phyloP scores from a whole-genome alignment of 345 rosid species.

The Lumnitzera racemosa region DNA sequence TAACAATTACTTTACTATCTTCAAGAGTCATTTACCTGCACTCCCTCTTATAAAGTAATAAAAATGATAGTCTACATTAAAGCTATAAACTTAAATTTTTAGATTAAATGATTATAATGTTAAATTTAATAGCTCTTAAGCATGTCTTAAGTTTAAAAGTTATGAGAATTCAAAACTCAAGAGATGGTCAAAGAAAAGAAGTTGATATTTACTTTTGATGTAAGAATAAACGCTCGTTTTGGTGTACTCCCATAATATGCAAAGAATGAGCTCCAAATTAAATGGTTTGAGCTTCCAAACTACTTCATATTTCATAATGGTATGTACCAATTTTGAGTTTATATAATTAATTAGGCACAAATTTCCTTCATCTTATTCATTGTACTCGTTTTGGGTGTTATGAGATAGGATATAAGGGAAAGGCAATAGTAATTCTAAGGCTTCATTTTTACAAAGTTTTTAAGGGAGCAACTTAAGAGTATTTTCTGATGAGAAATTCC shows the following conservation, averaged over 20 bases:
- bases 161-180: slow-evolving; percentile 22
- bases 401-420: too few species aligned
- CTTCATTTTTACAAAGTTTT: too few species aligned
- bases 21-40: background rate
- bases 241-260: slow-evolving; percentile 93
- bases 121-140: too few species aligned
- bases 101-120: too few species aligned
- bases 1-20: too few species aligned
- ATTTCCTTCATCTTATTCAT: too few species aligned
- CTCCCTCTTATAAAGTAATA: background rate
- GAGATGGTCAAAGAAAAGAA: slow-evolving; percentile 91
- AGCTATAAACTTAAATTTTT: background rate
- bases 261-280: slow-evolving; percentile 64
- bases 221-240: slow-evolving; percentile 72
- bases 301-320: slow-evolving; percentile 95
- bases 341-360: background rate
- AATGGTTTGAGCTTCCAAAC: slow-evolving; percentile 99
- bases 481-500: too few species aligned
- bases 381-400: too few species aligned
- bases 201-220: slow-evolving; percentile 67
- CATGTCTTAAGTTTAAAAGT: too few species aligned
- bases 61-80: background rate
- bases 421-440: too few species aligned
- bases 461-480: too few species aligned
- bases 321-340: slow-evolving; percentile 13